Conservation (phyloP, 129 eudicot genomes). For the Dittrichia graveolens region DNA sequence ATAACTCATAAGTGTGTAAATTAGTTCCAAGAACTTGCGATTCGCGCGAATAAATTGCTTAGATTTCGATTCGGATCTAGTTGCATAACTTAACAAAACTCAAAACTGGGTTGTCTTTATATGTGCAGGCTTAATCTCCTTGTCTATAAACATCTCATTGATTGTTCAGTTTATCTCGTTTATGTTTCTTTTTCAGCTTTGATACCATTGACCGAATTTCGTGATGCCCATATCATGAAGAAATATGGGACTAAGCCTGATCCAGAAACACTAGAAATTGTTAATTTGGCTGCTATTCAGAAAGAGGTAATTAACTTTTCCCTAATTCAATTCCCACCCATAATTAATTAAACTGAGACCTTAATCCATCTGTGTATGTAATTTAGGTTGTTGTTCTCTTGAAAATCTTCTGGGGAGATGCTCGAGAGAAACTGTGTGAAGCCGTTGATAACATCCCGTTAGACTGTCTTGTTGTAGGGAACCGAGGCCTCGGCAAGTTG, state of each 20-base stretch:
- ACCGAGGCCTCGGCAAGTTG: slow-evolving; percentile 88
- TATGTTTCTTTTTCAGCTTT: slow-evolving; percentile 46
- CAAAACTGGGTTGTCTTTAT: background rate
- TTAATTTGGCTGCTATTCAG: slow-evolving; percentile 52
- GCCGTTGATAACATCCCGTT: slow-evolving; percentile 65
- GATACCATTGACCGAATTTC: slow-evolving; percentile 63
- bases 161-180: background rate
- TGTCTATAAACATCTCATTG: background rate
- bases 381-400: slow-evolving; percentile 52
- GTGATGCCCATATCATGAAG: slow-evolving; percentile 53
- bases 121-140: too few relatives aligned
- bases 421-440: slow-evolving; percentile 81
- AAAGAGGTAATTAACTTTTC: slow-evolving; percentile 50
- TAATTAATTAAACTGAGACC: background rate
- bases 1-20: too few relatives aligned
- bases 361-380: too few relatives aligned
- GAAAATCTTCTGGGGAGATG: slow-evolving; percentile 95
- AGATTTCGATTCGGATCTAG: background rate
- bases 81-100: background rate
- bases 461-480: slow-evolving; percentile 68
- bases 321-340: background rate
- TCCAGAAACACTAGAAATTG: slow-evolving; percentile 60
- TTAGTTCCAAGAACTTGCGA: background rate
- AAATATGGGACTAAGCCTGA: slow-evolving; percentile 73
- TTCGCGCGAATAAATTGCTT: background rate